Evolutionary conservation across 1,284 basidiomycete genomes (phyloP), one percentile per base, ranked within the genome.

Genomic region (Tremellales sp.): DNA sequence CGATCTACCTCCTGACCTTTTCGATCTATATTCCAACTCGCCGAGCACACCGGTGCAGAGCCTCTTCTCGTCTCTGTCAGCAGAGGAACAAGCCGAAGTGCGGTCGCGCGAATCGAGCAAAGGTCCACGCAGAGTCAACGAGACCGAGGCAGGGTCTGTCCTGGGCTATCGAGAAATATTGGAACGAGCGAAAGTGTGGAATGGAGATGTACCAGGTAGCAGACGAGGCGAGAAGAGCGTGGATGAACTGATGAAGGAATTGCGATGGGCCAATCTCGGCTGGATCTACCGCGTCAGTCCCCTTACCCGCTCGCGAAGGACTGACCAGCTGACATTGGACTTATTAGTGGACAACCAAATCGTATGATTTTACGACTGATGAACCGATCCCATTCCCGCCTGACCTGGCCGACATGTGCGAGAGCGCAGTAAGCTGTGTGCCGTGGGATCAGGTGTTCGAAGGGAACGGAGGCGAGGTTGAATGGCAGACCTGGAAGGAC

Each of bases 251-350:
- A 58, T 90, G n/a, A 85, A 83, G 65, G 70, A 81, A 11, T 69
- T 96, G 31, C 80, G 91, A 33, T 96, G 91, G 91, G 86, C 89
- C 1, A 96, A 93, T 62, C 85, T 96, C 40, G 91, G 91, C 4
- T 88, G 86, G 83, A 86, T 82, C 46, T 96, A 96, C 69, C 70
- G 76, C 53, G 76, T 76, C 40, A 43, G 73, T 61, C 24, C 17
- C 13, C 19, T n/a, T 23, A 19, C 19, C 23, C n/a, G 23, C 22
- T 23, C 13, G 27, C 19, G 27, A 33, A 21, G 19, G n/a, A 22
- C 12, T 1, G 26, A 36, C 31, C 12, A 26, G 22, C n/a, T 24
- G 11, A 23, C 5, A 33, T n/a, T n/a, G n/a, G n/a, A n/a, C n/a
- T n/a, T n/a, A 36, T 6, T 7, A 94, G 74, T 94, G 90, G 90